These are phyloP conservation scores for Hamamelis virginiana DNA, from an alignment of 164 flowering plant species.

Conservation along the genomic window DNA sequence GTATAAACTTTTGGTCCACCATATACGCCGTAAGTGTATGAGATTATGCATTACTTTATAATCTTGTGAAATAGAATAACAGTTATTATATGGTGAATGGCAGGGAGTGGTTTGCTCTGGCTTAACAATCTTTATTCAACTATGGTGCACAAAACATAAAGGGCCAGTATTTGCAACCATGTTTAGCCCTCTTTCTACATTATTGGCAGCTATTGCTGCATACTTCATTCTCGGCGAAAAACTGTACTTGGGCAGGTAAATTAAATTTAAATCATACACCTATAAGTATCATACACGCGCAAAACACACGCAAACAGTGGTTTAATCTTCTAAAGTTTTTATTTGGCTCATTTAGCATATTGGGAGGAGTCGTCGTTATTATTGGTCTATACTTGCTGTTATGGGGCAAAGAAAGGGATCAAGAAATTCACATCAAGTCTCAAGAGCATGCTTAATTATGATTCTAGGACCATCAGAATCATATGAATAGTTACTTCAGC, in stretches of 20 bases:
- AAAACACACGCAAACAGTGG: background rate
- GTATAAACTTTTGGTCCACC: slow-evolving; percentile 63
- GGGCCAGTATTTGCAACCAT: slow-evolving; percentile 89
- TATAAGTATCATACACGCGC: too few species aligned
- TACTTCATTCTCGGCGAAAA: slow-evolving; percentile 71
- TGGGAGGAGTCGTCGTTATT: slow-evolving; percentile 63
- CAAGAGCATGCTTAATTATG: slow-evolving; percentile 11
- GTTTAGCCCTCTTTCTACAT: slow-evolving; percentile 73
- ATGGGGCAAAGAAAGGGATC: slow-evolving; percentile 80
- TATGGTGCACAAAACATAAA: slow-evolving; percentile 74
- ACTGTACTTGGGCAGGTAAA: slow-evolving; percentile 68
- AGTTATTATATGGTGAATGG: slow-evolving; percentile 5
- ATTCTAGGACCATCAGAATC: too few species aligned
- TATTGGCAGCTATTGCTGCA: slow-evolving; percentile 58
- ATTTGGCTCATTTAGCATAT: slow-evolving; percentile 40
- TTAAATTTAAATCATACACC: background rate
- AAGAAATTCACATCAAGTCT: slow-evolving; percentile 18
- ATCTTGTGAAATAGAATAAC: background rate
- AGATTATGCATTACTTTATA: too few species aligned
- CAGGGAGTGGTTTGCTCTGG: slow-evolving; percentile 78
- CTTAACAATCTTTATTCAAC: slow-evolving; percentile 50
- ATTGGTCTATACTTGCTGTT: slow-evolving; percentile 67
- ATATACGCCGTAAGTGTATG: slow-evolving; percentile 58
- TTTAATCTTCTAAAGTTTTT: background rate
- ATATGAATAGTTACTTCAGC: too few species aligned